Evolutionary conservation across 1,284 basidiomycete genomes (phyloP).

Genomic region (Kwoniella shivajii): DNA sequence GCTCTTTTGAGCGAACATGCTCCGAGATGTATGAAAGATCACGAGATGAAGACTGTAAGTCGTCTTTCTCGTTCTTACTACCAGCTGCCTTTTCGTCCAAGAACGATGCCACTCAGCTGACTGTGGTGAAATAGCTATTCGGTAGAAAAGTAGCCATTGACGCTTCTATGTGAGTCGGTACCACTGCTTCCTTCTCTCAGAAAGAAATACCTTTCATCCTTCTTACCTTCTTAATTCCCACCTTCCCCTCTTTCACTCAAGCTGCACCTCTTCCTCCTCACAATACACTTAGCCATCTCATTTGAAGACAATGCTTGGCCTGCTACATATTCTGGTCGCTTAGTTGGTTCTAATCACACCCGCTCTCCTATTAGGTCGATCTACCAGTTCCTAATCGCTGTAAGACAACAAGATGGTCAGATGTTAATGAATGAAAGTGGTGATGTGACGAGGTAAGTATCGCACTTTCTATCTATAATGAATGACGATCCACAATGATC

Average conservation of each 20-base stretch:
- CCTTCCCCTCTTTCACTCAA: neutral
- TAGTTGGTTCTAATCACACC: conserved; percentile 14
- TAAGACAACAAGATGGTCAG: conserved; percentile 93
- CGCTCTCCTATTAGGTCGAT: conserved; percentile 45
- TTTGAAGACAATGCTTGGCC: conserved; percentile 66
- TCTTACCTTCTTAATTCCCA: neutral
- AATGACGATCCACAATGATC: neutral
- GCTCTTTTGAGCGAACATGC: conserved; percentile 86
- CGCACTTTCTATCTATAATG: neutral
- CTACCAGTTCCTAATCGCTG: conserved; percentile 94
- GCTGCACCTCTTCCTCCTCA: neutral
- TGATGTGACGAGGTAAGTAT: conserved; percentile 78
- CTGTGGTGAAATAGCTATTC: conserved; percentile 62
- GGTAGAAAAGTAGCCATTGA: conserved; percentile 98
- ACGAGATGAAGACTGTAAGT: conserved; percentile 83
- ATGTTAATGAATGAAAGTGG: conserved; percentile 95
- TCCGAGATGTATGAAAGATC: conserved; percentile 81
- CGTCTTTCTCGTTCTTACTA: neutral
- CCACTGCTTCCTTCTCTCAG: neutral
- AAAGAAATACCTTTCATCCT: neutral
- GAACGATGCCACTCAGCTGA: neutral
- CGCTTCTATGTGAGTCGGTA: conserved; percentile 77
- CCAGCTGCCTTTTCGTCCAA: neutral
- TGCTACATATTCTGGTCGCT: neutral
- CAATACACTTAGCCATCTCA: no score